These are phyloP conservation scores for Diaporthe ilicicola DNA, from an alignment of 2,329 filamentous ascomycete genomes.

Conservation along the genomic window DNA sequence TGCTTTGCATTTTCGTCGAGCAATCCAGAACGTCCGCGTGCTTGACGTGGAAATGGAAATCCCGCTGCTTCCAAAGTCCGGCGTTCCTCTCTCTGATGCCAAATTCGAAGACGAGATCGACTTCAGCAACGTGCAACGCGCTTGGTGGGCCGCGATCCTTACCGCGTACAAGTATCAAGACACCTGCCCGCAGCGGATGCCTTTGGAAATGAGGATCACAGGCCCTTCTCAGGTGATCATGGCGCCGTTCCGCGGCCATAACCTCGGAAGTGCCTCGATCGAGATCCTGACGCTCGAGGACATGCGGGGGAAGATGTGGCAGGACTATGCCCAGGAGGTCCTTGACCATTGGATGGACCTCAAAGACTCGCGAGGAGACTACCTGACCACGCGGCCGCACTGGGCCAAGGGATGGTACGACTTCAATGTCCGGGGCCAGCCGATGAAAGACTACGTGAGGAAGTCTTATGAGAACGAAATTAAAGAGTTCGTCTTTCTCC, in stretches of 20 bases:
- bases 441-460: slow-evolving; percentile 44
- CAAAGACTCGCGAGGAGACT: slow-evolving; percentile 42
- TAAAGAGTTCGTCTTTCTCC: slow-evolving; percentile 43
- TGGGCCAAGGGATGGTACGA: slow-evolving; percentile 57
- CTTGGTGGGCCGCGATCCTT: slow-evolving; percentile 60
- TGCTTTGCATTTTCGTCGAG: slow-evolving; percentile 57
- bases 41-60: slow-evolving; percentile 55
- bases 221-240: slow-evolving; percentile 51
- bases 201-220: slow-evolving; percentile 55
- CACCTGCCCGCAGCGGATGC: slow-evolving; percentile 50
- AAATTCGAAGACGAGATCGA: slow-evolving; percentile 44
- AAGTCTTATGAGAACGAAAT: slow-evolving; percentile 50
- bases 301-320: slow-evolving; percentile 48
- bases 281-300: slow-evolving; percentile 53
- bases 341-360: slow-evolving; percentile 52
- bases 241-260: slow-evolving; percentile 53
- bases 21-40: slow-evolving; percentile 56
- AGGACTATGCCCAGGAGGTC: slow-evolving; percentile 50
- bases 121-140: slow-evolving; percentile 51
- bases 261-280: slow-evolving; percentile 51
- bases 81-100: slow-evolving; percentile 34
- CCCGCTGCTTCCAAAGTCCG: slow-evolving; percentile 46
- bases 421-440: slow-evolving; percentile 43
- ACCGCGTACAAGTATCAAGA: slow-evolving; percentile 47
- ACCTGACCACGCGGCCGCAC: slow-evolving; percentile 50